Base-by-base conservation (phyloP, 441 rosid genomes). In the Manihot esculenta region DNA sequence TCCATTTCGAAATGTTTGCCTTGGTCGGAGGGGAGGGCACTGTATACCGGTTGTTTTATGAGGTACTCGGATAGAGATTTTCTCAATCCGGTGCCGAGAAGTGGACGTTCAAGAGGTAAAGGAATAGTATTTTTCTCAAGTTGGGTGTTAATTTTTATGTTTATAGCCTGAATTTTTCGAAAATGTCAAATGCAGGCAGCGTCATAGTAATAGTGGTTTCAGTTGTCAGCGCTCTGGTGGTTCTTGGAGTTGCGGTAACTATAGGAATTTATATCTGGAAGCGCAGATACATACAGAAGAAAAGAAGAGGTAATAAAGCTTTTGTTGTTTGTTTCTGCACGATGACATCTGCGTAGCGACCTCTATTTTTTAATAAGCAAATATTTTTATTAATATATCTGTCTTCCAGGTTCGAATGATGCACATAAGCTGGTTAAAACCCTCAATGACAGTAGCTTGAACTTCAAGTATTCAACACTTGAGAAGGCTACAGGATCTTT, bases 401-500 rank as follows among this genome's bases (percentile, higher is more conserved):
- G 3, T 50, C 53, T 55, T 74, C 45, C 75, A 94, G 99, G 92
- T 76, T 84, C 92, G 24, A 81, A 84, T 72, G 90, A 92, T 66
- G 94, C 88, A 7, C 79, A 76, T 18, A 88, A 83, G 74, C 68
- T 89, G 83, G 98, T 78, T 49, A 90, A 88, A 78, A 84, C 86
- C 33, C 83, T 94, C 0, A 80, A 81, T 5, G 96, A 92, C 72
- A 89, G 90, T 67, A 90, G 88, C 89, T 81, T 94, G 85, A 89
- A 92, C 81, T 92, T 94, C 85, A 94, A 92, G 76, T 92, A 90
- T 84, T 90, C 98, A 5, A 86, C 88, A 26, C 82, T 94, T 0
- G 99, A 90, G 85, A 94, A 85, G 57, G 97, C 97, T 6, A 94
- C 99, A 9, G 90, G 82, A 68, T 88, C 92, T 3, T 94, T 94